phyloP scores from a whole-genome alignment of 2,329 filamentous ascomycete species.

The Ophiocordyceps unilateralis region DNA sequence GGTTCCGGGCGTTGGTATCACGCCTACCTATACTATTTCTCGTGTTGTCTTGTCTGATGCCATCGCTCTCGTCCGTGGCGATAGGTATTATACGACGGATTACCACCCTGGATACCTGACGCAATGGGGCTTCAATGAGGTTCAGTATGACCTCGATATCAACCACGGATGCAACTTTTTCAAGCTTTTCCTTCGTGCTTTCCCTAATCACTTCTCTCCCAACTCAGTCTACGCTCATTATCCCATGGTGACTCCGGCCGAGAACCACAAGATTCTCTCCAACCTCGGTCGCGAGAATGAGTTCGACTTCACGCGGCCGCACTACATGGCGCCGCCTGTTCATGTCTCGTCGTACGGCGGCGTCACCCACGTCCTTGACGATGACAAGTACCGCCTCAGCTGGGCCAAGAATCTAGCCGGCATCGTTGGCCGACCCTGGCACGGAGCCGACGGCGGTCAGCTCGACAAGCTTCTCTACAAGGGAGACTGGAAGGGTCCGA shows the following conservation, averaged over 20 bases:
- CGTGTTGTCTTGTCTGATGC: constrained; percentile 64
- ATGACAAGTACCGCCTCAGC: constrained; percentile 42
- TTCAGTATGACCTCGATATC: constrained; percentile 51
- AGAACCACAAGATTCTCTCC: constrained; percentile 55
- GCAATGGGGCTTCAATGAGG: constrained; percentile 70
- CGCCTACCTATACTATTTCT: constrained; percentile 60
- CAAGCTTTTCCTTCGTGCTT: constrained; percentile 64
- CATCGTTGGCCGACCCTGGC: constrained; percentile 27
- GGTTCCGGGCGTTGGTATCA: constrained; percentile 57
- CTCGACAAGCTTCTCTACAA: constrained; percentile 42
- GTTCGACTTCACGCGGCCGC: constrained; percentile 53
- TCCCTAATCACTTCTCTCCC: constrained; percentile 61
- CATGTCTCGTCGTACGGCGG: constrained; percentile 43
- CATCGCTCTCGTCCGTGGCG: constrained; percentile 58
- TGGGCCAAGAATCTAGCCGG: constrained; percentile 46
- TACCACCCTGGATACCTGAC: constrained; percentile 59
- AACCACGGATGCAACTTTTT: constrained; percentile 76
- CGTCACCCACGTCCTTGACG: constrained; percentile 43
- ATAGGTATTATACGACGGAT: constrained; percentile 65
- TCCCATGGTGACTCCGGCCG: constrained; percentile 49
- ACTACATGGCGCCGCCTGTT: constrained; percentile 28
- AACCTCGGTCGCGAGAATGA: constrained; percentile 47
- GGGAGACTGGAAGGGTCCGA: constrained; percentile 40
- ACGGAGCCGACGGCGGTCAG: constrained; percentile 28
- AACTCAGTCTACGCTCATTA: constrained; percentile 74